Evolutionary conservation across 495 filamentous ascomycete genomes (phyloP).

Genomic region (Aspergillus nidulans): DNA sequence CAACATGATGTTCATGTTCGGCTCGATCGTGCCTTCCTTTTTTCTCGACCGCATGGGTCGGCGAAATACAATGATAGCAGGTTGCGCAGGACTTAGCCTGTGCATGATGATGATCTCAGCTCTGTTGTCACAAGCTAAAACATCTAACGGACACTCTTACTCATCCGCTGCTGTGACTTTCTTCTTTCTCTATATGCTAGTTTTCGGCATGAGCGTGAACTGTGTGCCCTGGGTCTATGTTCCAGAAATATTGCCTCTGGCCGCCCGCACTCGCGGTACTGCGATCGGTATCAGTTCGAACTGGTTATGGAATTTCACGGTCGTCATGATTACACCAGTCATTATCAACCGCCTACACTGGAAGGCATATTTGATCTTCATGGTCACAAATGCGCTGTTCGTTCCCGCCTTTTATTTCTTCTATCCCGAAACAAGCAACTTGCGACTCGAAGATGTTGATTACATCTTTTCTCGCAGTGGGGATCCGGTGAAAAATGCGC

Average conservation of each 20-base stretch:
- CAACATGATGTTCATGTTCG: no score
- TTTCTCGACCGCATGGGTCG: neutral
- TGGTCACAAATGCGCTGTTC: constrained; percentile 60
- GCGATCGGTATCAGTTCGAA: constrained; percentile 40
- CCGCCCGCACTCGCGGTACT: constrained; percentile 61
- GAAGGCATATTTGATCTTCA: constrained; percentile 58
- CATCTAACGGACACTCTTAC: no score
- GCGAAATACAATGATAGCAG: no score
- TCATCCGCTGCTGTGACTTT: no score
- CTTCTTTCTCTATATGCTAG: no score
- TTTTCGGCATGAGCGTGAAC: no score
- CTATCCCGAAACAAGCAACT: constrained; percentile 63
- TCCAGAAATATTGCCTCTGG: constrained; percentile 70
- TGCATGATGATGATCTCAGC: no score
- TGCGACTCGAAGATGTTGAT: constrained; percentile 75
- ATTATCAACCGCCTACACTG: constrained; percentile 26
- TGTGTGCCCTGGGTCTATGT: constrained; percentile 65
- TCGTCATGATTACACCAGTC: constrained; percentile 45
- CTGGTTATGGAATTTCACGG: constrained; percentile 45
- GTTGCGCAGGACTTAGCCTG: no score
- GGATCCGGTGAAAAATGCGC: no score
- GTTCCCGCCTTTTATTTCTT: constrained; percentile 62
- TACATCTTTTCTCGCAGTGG: constrained; percentile 33
- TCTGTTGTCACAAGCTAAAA: no score
- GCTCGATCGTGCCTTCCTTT: constrained; percentile 24